Evolutionary conservation across 169 alveolate genomes (phyloP).

Genomic region (Theileria parva): DNA sequence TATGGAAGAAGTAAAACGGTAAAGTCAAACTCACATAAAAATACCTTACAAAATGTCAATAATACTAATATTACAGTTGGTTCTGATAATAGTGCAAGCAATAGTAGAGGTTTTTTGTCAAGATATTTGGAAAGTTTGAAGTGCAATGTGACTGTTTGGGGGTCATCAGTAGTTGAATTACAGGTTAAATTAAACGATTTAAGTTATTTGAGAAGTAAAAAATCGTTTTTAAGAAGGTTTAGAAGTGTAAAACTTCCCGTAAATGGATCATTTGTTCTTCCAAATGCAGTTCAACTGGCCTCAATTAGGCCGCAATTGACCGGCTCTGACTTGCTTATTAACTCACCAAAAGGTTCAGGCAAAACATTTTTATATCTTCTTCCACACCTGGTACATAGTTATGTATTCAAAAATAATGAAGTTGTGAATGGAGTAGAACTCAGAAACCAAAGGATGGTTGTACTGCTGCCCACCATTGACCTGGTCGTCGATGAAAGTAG

Average conservation of each 20-base stretch:
- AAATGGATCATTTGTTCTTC: conserved; percentile 37
- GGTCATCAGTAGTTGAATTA: conserved; percentile 54
- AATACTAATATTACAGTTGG: not conserved
- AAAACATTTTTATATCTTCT: conserved; percentile 57
- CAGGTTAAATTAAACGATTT: conserved; percentile 17
- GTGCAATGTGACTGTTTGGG: conserved; percentile 64
- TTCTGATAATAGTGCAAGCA: not conserved
- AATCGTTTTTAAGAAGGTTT: conserved; percentile 31
- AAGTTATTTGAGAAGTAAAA: not conserved
- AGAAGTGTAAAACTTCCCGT: not conserved
- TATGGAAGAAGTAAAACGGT: not conserved
- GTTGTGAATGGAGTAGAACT: conserved; percentile 1
- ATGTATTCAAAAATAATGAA: not conserved
- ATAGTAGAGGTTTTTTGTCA: not conserved
- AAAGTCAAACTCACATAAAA: not conserved
- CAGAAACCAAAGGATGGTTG: conserved; percentile 15
- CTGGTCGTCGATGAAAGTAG: conserved; percentile 50
- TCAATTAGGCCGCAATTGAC: conserved; percentile 55
- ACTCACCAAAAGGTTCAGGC: conserved; percentile 53
- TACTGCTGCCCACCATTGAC: conserved; percentile 62
- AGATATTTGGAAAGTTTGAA: conserved; percentile 28
- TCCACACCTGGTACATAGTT: conserved; percentile 36
- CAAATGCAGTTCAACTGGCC: conserved; percentile 46
- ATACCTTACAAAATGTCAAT: not conserved
- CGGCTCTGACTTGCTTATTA: conserved; percentile 59